Base-by-base conservation (phyloP, 371 early-diverging fungal genomes). In the Lichtheimia corymbifera region DNA sequence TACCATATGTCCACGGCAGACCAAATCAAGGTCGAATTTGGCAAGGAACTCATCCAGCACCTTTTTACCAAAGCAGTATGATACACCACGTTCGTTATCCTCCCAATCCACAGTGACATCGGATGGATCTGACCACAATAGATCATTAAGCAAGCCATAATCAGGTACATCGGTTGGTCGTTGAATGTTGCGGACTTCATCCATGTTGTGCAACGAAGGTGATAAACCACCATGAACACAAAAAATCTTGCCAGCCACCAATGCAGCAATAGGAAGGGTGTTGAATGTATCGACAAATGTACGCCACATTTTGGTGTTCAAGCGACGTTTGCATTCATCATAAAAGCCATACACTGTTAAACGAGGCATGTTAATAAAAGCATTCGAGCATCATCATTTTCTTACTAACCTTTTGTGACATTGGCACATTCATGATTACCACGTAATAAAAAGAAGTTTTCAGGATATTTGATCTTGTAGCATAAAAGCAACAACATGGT, bases 401-500 rank as follows among this genome's bases (percentile, higher is more conserved):
- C 20, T 12, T 15, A 52, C 24, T 2, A 14, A 84, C 84, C 97
- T 83, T 93, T 86, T 60, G 96, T 99, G 15, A 98, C 94, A 70
- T 91, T 93, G 53, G 97, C 97, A 71, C 94, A 95, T 80, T 99
- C 99, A 80, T 99, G 99, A 79, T 99, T 99, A 35, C 99, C 99
- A 58, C 99, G 82, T 59, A 99, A 73, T 50, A 99, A 73, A 72
- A 98, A 98, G 69, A 99, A 97, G 84, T 97, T 96, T 66, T 98
- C 91, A 12, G 95, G 96, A 70, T 87, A 95, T 71, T 97, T 98
- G 73, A 99, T 93, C 83, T 99, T 99, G 86, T 97, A 98, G 69
- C 95, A 92, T 53, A 98, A 83, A 54, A 99, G 78, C 42, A 98
- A 77, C 56, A 93, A 80, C 65, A 99, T 96, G 11, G 96, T 98